Base-by-base conservation (phyloP, 805 yeast species). In the Blastobotrys attinorum region DNA sequence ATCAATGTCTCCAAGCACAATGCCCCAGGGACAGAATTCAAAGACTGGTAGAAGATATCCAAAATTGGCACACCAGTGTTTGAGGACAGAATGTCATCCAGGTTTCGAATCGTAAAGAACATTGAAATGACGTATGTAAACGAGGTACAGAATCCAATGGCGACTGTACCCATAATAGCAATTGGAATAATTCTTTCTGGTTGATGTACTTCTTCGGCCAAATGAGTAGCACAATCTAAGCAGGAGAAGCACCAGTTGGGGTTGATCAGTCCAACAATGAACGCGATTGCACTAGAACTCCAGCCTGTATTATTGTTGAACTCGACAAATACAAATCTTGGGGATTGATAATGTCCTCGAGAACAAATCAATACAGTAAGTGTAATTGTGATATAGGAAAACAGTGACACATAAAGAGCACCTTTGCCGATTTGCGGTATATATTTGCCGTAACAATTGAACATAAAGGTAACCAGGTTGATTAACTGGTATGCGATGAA, bases 171-270 rank as follows among this genome's bases (percentile, higher is more conserved):
- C 57, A 77, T 65, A 49, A 80, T 77, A 2, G 82, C 77, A 40
- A 70, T 70, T 17, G 86, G 85, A 43, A 79, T 76, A 48, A 74
- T 70, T 40, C 72, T 66, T 53, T 74, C 74, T 3, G 87, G 84
- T 22, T 71, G 65, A 31, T 70, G 64, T 31, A 71, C 71, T 55
- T 81, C 87, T 56, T 81, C 88, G 18, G 82, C 78, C 72, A 81
- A 69, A 54, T 81, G 87, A 2, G 85, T 77, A 2, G 85, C 84
- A 45, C 79, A 75, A 55, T 81, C 88, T 40, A 79, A 67, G 50
- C 86, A 79, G 22, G 78, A 70, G 64, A 79, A 79, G 7, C 81
- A 75, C 83, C 83, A 81, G 44, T 77, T 74, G 4, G 85, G 83
- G 56, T 79, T 79, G 51, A 80, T 73, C 39, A 80, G 61, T n/a